A percentile compares a stretch with the other conserved stretches of the same genome.
phyloP scores from a whole-genome alignment of 148 eudicot genomes.

The Vaccinium corymbosum region DNA sequence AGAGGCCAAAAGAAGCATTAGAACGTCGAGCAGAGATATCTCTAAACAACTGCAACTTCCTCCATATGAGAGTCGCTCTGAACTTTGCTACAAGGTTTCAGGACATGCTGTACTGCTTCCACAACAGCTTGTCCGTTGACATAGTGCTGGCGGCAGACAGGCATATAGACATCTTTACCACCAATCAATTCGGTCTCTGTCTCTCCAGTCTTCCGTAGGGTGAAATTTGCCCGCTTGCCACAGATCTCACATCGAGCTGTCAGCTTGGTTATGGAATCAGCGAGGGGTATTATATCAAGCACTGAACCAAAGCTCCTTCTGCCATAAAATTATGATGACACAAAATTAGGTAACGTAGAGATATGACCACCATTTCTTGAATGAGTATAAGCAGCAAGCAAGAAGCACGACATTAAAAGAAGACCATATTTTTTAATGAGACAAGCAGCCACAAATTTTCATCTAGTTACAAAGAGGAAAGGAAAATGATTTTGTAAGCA shows the following conservation, averaged over 20 bases:
- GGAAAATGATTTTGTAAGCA: constrained; percentile 15
- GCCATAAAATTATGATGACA: background rate
- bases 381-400: background rate
- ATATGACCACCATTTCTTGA: background rate
- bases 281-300: constrained; percentile 73
- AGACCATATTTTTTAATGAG: background rate
- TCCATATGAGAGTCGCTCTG: constrained; percentile 19
- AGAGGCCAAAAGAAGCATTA: background rate
- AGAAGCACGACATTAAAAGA: background rate
- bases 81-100: constrained; percentile 22
- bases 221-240: constrained; percentile 72
- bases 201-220: constrained; percentile 64
- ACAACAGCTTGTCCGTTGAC: constrained; percentile 43
- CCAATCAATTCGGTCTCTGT: constrained; percentile 67
- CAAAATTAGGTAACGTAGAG: background rate
- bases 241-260: constrained; percentile 86
- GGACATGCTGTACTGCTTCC: constrained; percentile 31
- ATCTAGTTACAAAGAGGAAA: background rate
- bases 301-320: constrained; percentile 87
- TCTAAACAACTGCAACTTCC: constrained; percentile 25
- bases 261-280: constrained; percentile 85
- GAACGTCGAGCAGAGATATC: background rate
- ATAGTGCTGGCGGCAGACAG: constrained; percentile 90
- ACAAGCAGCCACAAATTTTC: background rate
- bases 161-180: constrained; percentile 82